Percentiles rank a stretch among this genome's conserved stretches.
These are phyloP conservation scores for Leccinum variicolor DNA, from an alignment of 768 basidiomycete genomes.

Conservation along the genomic window DNA sequence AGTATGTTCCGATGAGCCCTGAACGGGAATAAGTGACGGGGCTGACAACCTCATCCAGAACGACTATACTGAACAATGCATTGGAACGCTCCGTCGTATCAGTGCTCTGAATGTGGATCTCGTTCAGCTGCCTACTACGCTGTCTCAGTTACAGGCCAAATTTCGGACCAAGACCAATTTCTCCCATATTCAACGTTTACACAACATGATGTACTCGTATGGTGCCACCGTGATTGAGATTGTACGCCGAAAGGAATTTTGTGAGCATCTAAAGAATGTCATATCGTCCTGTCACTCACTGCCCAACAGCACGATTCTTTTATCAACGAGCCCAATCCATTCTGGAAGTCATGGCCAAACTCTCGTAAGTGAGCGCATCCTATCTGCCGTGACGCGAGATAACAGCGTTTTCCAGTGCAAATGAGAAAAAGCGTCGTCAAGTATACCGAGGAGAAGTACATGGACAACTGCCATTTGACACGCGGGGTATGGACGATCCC, in stretches of 20 bases:
- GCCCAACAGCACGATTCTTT: slow-evolving; percentile 65
- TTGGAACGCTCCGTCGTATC: slow-evolving; percentile 69
- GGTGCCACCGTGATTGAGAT: slow-evolving; percentile 89
- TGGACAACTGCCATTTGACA: slow-evolving; percentile 85
- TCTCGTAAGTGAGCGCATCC: slow-evolving; percentile 57
- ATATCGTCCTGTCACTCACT: slow-evolving; percentile 4
- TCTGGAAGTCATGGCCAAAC: slow-evolving; percentile 81
- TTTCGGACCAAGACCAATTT: slow-evolving; percentile 81
- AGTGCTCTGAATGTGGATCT: slow-evolving; percentile 80
- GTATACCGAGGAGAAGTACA: slow-evolving; percentile 83
- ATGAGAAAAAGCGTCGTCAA: slow-evolving; percentile 78
- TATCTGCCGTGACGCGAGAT: slow-evolving; percentile 1
- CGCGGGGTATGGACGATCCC: slow-evolving; percentile 75
- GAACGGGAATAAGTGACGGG: neutral
- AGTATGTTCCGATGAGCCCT: slow-evolving; percentile 30
- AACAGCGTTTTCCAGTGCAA: slow-evolving; percentile 42
- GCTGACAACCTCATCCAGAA: slow-evolving; percentile 49
- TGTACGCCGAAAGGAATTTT: slow-evolving; percentile 86
- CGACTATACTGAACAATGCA: slow-evolving; percentile 61
- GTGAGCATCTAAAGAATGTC: slow-evolving; percentile 39
- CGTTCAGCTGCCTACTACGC: slow-evolving; percentile 61
- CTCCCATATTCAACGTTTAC: slow-evolving; percentile 85
- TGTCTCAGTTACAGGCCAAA: slow-evolving; percentile 65
- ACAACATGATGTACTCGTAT: slow-evolving; percentile 90
- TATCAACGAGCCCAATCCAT: slow-evolving; percentile 77